phyloP scores from a whole-genome alignment of 179 eudicot species.

The Actinidia arguta region DNA sequence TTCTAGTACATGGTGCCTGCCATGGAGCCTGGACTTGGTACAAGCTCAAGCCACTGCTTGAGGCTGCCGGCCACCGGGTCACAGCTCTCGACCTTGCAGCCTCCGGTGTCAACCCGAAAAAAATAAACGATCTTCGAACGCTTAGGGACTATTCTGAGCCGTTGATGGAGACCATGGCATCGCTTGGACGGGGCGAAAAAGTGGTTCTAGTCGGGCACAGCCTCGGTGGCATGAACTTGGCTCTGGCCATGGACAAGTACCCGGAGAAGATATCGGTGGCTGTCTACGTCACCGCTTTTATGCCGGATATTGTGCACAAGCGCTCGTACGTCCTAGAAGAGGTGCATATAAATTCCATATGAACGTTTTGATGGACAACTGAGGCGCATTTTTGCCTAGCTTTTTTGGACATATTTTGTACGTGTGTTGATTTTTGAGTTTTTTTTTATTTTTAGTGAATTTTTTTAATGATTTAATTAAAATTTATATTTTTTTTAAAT shows the following conservation, averaged over 20 bases:
- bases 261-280: conserved; percentile 44
- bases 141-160: conserved; percentile 40
- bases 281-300: conserved; percentile 47
- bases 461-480: no score
- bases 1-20: conserved; percentile 51
- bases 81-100: conserved; percentile 49
- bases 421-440: no score
- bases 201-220: conserved; percentile 61
- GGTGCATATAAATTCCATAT: no score
- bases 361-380: no score
- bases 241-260: conserved; percentile 44
- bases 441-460: no score
- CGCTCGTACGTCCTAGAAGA: neutral
- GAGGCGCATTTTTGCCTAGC: no score
- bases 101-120: conserved; percentile 34
- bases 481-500: no score
- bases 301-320: conserved; percentile 33
- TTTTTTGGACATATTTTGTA: no score
- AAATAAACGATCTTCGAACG: conserved; percentile 28
- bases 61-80: conserved; percentile 31
- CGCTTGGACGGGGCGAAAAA: conserved; percentile 35
- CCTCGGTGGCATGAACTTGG: conserved; percentile 44
- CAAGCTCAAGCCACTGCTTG: conserved; percentile 35
- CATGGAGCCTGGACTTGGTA: conserved; percentile 71
- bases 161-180: conserved; percentile 36